Evolutionary conservation across 495 filamentous ascomycete genomes (phyloP).

Genomic region (Aspergillus coremiiformis): DNA sequence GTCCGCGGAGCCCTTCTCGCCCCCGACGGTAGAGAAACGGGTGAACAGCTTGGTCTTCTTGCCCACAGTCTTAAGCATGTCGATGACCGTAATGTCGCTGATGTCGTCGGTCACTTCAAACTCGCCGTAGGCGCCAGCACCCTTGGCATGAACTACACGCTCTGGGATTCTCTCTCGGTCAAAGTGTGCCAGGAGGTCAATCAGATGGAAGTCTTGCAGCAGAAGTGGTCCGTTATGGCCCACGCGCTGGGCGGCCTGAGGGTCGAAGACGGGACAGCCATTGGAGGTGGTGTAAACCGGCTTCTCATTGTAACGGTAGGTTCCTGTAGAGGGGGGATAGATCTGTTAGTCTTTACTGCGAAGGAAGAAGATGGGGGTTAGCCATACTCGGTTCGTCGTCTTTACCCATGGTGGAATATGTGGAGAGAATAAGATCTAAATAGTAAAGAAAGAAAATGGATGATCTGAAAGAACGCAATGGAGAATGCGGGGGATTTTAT

Average conservation of each 20-base stretch:
- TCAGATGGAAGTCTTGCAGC: slow-evolving; percentile 56
- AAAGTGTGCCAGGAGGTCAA: slow-evolving; percentile 64
- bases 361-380: neutral
- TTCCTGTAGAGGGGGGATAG: slow-evolving; percentile 17
- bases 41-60: slow-evolving; percentile 58
- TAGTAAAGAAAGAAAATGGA: neutral
- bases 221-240: slow-evolving; percentile 57
- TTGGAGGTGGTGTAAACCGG: slow-evolving; percentile 57
- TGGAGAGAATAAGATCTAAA: neutral
- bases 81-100: slow-evolving; percentile 42
- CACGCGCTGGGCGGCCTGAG: slow-evolving; percentile 50
- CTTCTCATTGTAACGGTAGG: slow-evolving; percentile 50
- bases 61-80: slow-evolving; percentile 55
- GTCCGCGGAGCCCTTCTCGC: slow-evolving; percentile 63
- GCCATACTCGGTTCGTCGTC: slow-evolving; percentile 30
- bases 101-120: slow-evolving; percentile 66
- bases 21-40: slow-evolving; percentile 67
- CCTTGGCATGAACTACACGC: slow-evolving; percentile 74
- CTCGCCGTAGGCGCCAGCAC: slow-evolving; percentile 69
- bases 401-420: slow-evolving; percentile 27
- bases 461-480: neutral
- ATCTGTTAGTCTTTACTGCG: neutral
- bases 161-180: slow-evolving; percentile 61
- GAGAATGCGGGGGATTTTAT: slow-evolving; percentile 9
- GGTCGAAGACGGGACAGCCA: slow-evolving; percentile 52